Evolutionary conservation across 2,329 filamentous ascomycete genomes (phyloP).

Genomic region (Penicillium vulpinum): DNA sequence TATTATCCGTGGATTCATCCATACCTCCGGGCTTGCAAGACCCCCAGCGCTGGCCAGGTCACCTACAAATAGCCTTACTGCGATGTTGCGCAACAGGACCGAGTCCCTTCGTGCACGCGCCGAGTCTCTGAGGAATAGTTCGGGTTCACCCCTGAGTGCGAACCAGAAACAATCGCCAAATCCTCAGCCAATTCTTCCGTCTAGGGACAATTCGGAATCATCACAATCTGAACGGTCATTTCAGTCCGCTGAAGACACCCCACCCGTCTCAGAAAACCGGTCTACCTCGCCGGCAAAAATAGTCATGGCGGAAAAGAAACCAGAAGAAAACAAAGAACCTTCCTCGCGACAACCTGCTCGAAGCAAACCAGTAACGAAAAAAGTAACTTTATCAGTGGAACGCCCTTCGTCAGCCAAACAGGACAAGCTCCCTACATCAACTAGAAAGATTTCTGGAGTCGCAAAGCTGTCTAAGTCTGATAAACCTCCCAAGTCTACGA

Average conservation of each 20-base stretch:
- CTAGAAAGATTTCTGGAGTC: neutral
- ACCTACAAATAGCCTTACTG: constrained; percentile 27
- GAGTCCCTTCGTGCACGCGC: constrained; percentile 26
- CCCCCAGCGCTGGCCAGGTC: constrained; percentile 30
- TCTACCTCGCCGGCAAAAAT: constrained; percentile 4
- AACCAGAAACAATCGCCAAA: constrained; percentile 20
- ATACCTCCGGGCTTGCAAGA: constrained; percentile 33
- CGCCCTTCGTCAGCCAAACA: neutral
- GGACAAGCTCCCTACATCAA: neutral
- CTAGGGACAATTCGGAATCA: constrained; percentile 26
- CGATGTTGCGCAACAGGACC: constrained; percentile 23
- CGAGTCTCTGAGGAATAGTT: constrained; percentile 22
- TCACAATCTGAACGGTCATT: constrained; percentile 23
- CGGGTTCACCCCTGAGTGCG: constrained; percentile 10
- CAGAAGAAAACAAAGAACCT: neutral
- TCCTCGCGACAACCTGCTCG: neutral
- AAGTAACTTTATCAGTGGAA: neutral
- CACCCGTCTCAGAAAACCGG: neutral
- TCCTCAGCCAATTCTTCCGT: constrained; percentile 12
- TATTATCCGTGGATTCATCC: constrained; percentile 41
- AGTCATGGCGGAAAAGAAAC: neutral
- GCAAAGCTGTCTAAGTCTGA: constrained; percentile 5
- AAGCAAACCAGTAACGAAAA: neutral
- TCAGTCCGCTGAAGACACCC: constrained; percentile 14
- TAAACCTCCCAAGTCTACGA: neutral